Evolutionary conservation across 768 basidiomycete genomes (phyloP).

Genomic region (Boletellus sp.): DNA sequence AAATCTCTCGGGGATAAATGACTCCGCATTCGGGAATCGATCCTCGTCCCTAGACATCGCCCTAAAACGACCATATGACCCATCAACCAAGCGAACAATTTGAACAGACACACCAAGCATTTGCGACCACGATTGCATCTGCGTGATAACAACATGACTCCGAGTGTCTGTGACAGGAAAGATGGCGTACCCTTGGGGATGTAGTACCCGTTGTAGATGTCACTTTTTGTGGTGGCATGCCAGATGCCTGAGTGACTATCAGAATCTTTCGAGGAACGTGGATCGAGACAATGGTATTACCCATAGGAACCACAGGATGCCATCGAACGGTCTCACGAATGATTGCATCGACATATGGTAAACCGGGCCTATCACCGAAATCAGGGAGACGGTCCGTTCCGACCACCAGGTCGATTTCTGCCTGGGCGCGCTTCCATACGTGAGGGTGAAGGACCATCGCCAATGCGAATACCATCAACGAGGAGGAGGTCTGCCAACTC

Average conservation of each 20-base stretch:
- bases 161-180: neutral
- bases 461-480: slow-evolving; percentile 1
- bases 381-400: slow-evolving; percentile 21
- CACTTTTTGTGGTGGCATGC: slow-evolving; percentile 21
- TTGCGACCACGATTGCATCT: slow-evolving; percentile 11
- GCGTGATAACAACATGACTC: neutral
- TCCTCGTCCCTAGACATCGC: slow-evolving; percentile 8
- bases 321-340: slow-evolving; percentile 6
- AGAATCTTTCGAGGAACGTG: neutral
- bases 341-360: slow-evolving; percentile 3
- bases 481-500: neutral
- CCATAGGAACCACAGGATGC: neutral
- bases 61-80: neutral
- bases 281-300: neutral
- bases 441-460: slow-evolving; percentile 3
- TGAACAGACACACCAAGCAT: slow-evolving; percentile 7
- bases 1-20: slow-evolving; percentile 9
- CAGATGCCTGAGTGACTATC: neutral
- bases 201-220: slow-evolving; percentile 30
- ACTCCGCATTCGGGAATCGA: slow-evolving; percentile 10
- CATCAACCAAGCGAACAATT: neutral
- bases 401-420: slow-evolving; percentile 25
- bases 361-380: slow-evolving; percentile 17
- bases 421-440: slow-evolving; percentile 8
- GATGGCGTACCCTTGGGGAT: slow-evolving; percentile 28